phyloP scores from a whole-genome alignment of 768 basidiomycete genomes.

The Pholiota molesta region DNA sequence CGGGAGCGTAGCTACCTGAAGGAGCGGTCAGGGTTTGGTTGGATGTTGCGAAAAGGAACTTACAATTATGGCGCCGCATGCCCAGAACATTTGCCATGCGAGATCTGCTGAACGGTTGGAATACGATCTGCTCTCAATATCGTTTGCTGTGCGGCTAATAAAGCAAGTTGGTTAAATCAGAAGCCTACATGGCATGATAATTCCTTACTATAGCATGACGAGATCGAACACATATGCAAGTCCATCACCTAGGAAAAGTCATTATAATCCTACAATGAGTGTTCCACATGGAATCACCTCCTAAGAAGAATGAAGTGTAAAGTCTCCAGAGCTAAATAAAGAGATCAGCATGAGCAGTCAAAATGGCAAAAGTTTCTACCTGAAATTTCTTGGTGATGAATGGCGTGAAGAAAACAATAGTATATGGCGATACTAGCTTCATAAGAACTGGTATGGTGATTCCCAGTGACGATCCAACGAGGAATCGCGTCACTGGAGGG shows the following conservation, averaged over 20 bases:
- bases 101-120: constrained; percentile 67
- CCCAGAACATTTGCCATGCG: constrained; percentile 71
- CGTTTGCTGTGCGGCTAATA: constrained; percentile 62
- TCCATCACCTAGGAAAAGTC: constrained; percentile 41
- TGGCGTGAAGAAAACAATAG: constrained; percentile 53
- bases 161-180: constrained; percentile 1
- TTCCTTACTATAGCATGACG: constrained; percentile 67
- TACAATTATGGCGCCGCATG: constrained; percentile 62
- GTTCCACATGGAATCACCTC: constrained; percentile 26
- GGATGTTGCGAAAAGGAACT: constrained; percentile 24
- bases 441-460: constrained; percentile 62
- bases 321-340: constrained; percentile 67
- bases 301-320: constrained; percentile 75
- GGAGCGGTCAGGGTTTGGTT: not conserved
- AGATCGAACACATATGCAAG: constrained; percentile 58
- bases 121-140: constrained; percentile 67
- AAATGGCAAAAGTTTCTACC: constrained; percentile 36
- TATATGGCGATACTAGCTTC: constrained; percentile 54
- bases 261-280: not conserved
- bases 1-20: constrained; percentile 60
- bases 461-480: constrained; percentile 61
- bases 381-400: constrained; percentile 52
- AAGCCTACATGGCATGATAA: not conserved
- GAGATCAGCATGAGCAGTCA: not conserved
- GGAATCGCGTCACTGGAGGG: constrained; percentile 78